A percentile compares a stretch with the other conserved stretches of the same genome.
Evolutionary conservation across 257 asterid species (phyloP).

Genomic region (Fraxinus americana): DNA sequence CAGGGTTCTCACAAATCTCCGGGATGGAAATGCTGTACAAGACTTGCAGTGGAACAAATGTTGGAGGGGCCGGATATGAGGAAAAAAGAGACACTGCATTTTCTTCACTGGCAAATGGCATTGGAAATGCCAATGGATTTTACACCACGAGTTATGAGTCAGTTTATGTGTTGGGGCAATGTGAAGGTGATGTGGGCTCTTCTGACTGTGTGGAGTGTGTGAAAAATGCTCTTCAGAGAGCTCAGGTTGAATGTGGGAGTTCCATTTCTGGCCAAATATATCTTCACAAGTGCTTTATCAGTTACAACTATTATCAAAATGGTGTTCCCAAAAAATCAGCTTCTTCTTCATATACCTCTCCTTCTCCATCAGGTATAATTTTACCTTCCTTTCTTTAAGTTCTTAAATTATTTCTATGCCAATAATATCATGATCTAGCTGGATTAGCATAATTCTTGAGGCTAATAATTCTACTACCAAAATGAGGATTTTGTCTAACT

Average conservation of each 20-base stretch:
- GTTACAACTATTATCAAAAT: slow-evolving; percentile 62
- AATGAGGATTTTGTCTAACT: slow-evolving; percentile 26
- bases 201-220: slow-evolving; percentile 89
- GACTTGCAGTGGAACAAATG: slow-evolving; percentile 72
- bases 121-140: slow-evolving; percentile 59
- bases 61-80: slow-evolving; percentile 82
- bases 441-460: slow-evolving; percentile 19
- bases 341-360: slow-evolving; percentile 54
- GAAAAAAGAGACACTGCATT: slow-evolving; percentile 85
- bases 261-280: slow-evolving; percentile 81
- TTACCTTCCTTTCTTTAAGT: background rate
- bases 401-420: background rate
- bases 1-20: slow-evolving; percentile 81
- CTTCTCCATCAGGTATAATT: slow-evolving; percentile 67
- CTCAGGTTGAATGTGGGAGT: slow-evolving; percentile 98
- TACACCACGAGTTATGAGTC: slow-evolving; percentile 60
- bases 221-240: slow-evolving; percentile 80
- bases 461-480: slow-evolving; percentile 16
- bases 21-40: slow-evolving; percentile 93
- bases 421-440: background rate
- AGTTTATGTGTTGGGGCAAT: slow-evolving; percentile 84
- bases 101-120: slow-evolving; percentile 61
- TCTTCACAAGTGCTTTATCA: slow-evolving; percentile 81
- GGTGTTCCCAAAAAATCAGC: slow-evolving; percentile 69
- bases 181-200: slow-evolving; percentile 88